phyloP scores from a whole-genome alignment of 345 rosid genomes.

The Ceriops decandra region DNA sequence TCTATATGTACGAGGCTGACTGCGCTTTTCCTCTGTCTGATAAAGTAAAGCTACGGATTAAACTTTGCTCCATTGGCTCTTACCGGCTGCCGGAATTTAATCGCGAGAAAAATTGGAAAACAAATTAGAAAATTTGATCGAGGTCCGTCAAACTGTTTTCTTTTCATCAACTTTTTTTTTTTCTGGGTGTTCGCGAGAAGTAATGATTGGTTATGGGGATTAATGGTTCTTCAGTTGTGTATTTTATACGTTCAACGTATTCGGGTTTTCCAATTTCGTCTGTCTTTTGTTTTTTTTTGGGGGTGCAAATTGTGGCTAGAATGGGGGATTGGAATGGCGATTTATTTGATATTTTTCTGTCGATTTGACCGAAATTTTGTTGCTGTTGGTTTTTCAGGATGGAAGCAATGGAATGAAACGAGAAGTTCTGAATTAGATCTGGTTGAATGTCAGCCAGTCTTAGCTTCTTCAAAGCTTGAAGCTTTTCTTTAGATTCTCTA shows the following conservation, averaged over 20 bases:
- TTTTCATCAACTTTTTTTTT: not conserved
- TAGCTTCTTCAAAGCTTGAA: not conserved
- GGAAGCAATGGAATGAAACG: too few species aligned
- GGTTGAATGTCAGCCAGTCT: too few species aligned
- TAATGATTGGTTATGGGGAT: conserved; percentile 23
- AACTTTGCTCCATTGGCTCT: not conserved
- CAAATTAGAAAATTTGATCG: too few species aligned
- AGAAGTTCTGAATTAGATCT: not conserved
- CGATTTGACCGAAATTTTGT: too few species aligned
- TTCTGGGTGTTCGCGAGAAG: conserved; percentile 9
- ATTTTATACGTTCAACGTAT: not conserved
- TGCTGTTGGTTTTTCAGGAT: not conserved
- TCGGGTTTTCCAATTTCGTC: not conserved
- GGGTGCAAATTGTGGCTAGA: too few species aligned
- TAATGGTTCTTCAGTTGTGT: not conserved
- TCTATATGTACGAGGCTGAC: not conserved
- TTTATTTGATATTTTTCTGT: not conserved
- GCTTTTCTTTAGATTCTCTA: not conserved
- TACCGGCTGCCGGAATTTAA: not conserved
- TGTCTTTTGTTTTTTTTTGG: too few species aligned
- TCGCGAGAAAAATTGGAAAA: too few species aligned
- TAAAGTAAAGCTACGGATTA: not conserved
- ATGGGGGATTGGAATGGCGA: not conserved
- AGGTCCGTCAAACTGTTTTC: not conserved
- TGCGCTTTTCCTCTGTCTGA: not conserved